These are phyloP conservation scores for Ophiocordyceps sinensis DNA, from an alignment of 2,329 filamentous ascomycete genomes.

Conservation along the genomic window DNA sequence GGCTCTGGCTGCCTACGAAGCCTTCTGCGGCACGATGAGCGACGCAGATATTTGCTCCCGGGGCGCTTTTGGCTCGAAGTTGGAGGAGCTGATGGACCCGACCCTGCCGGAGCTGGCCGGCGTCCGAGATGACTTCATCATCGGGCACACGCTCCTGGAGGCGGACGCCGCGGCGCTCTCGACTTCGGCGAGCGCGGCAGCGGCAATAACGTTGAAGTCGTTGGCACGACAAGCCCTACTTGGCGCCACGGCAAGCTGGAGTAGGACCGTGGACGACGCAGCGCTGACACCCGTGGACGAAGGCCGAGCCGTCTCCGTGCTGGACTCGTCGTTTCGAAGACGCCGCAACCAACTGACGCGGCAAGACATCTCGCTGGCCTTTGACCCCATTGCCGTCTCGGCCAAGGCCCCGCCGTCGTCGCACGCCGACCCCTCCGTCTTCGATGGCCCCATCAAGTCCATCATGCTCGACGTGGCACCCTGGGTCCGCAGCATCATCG, in stretches of 20 bases:
- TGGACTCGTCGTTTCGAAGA: constrained; percentile 23
- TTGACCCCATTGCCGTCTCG: constrained; percentile 42
- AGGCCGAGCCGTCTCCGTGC: constrained; percentile 14
- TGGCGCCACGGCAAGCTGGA: neutral
- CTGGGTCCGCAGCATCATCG: constrained; percentile 74
- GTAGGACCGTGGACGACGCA: neutral
- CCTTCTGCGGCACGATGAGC: constrained; percentile 46
- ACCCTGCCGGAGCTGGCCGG: constrained; percentile 43
- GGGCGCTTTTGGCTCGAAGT: constrained; percentile 26
- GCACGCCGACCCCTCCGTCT: constrained; percentile 53
- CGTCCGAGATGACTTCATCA: constrained; percentile 33
- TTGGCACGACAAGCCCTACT: constrained; percentile 12
- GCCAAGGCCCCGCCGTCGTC: constrained; percentile 23
- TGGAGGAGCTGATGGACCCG: constrained; percentile 43
- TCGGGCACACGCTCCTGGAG: constrained; percentile 34
- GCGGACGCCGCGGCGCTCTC: constrained; percentile 21
- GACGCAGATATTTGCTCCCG: constrained; percentile 46
- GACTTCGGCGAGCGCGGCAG: constrained; percentile 8
- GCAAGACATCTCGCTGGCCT: constrained; percentile 41
- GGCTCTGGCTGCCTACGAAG: constrained; percentile 35
- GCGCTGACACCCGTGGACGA: constrained; percentile 17
- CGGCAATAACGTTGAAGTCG: constrained; percentile 16
- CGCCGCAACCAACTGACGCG: constrained; percentile 23
- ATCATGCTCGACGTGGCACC: constrained; percentile 72
- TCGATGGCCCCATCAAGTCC: constrained; percentile 54